Base-by-base conservation (phyloP, 2,329 filamentous ascomycete species). In the Microsporum audouinii region DNA sequence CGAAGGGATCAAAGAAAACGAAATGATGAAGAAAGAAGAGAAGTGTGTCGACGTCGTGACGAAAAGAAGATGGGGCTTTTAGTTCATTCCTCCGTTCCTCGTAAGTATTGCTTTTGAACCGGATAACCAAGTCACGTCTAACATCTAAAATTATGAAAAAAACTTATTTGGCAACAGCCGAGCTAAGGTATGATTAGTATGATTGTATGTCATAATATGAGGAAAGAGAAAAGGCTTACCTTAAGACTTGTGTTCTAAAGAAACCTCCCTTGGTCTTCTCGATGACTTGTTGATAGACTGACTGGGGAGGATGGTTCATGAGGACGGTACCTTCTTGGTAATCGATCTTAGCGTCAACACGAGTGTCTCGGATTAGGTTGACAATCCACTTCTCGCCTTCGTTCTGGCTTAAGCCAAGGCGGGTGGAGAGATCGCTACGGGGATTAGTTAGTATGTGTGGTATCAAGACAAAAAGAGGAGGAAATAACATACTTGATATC, bases 331-430 rank as follows among this genome's bases (percentile, higher is more conserved):
- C 94, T 78, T 95, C 89, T 81, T 97, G 90, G 80, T 95, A 96
- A 79, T 99, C 94, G 73, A 97, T 97, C 85, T 99, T 99, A 71
- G 94, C 94, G 73, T 99, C 94, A 65, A 99, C 88, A 65, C 91
- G 85, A 29, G 94, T 99, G 78, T 99, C 94, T 66, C 94, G 88
- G 78, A 99, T 99, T 66, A 99, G 83, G 81, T 99, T 99, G 70
- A 99, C 94, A 71, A 99, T 99, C 94, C 94, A 99, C 82, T 99
- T 99, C 85, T 99, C 94, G 70, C 94, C 94, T 72, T 97, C 94
- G 72, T 95, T 90, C 70, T 91, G 87, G 73, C 88, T 90, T 66
- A 99, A 82, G 66, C 92, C 94, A 63, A 99, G 85, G 74, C 94
- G 89, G 65, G 86, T 88, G 66, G 91, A 96, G 63, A 99, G 84